Percentiles rank a stretch among this genome's conserved stretches.
These are phyloP conservation scores for Leishmania martiniquensis DNA, from an alignment of 208 protist species.

Conservation along the genomic window DNA sequence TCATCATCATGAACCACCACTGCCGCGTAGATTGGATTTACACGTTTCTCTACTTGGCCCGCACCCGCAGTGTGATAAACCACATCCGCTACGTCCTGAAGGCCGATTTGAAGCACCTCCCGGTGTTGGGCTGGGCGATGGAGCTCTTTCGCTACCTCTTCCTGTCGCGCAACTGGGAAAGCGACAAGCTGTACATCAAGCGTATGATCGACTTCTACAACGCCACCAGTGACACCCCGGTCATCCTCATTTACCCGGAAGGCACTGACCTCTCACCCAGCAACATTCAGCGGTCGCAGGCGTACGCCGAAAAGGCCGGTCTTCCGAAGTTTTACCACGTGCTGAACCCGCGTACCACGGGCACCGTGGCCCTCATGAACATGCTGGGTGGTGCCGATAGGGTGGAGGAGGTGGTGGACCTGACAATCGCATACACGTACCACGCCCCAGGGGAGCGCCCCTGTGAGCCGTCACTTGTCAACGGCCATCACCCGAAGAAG, in stretches of 20 bases:
- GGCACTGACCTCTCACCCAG: conserved; percentile 83
- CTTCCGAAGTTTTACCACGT: conserved; percentile 77
- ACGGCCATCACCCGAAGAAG: conserved; percentile 68
- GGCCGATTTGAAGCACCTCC: conserved; percentile 47
- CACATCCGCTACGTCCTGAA: conserved; percentile 80
- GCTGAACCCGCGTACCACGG: conserved; percentile 82
- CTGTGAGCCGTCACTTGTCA: conserved; percentile 67
- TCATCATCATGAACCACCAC: conserved; percentile 90
- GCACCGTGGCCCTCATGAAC: conserved; percentile 68
- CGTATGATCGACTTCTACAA: conserved; percentile 61
- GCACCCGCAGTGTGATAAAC: conserved; percentile 23
- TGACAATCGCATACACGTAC: conserved; percentile 90
- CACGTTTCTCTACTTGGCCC: conserved; percentile 47
- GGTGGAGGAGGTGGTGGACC: conserved; percentile 84
- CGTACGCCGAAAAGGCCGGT: conserved; percentile 51
- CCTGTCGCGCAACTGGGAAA: conserved; percentile 77
- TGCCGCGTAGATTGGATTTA: conserved; percentile 82
- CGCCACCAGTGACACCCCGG: conserved; percentile 35
- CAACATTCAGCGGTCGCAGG: conserved; percentile 67
- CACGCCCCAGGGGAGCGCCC: conserved; percentile 53
- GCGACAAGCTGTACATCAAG: conserved; percentile 66
- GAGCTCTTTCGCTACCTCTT: conserved; percentile 85
- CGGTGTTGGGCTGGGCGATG: conserved; percentile 82
- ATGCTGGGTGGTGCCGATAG: conserved; percentile 62
- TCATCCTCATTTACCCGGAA: conserved; percentile 85